Evolutionary conservation across 805 yeast genomes (phyloP), one percentile per base, ranked within the genome.

Genomic region (Debaryomyces hansenii): DNA sequence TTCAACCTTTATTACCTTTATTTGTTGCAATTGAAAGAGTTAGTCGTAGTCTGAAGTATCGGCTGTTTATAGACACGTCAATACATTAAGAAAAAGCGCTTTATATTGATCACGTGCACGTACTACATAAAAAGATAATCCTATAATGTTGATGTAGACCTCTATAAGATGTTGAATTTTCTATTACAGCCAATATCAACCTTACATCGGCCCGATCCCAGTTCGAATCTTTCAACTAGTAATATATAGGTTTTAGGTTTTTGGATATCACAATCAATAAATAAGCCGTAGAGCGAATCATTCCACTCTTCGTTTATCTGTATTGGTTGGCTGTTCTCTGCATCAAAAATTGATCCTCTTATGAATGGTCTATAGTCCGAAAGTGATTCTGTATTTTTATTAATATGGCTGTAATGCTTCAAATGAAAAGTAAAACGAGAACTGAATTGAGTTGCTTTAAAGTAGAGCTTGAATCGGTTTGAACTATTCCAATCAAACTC

Each of bases 161-260:
- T 4, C 38, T 40, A 42, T 21, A 37, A n/a, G 5, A 47, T 40
- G n/a, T 33, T 46, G 45, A 54, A 40, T 39, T 41, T 45, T 44
- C 48, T 52, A 36, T 45, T 49, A 24, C 51, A 55, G 3, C 80
- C 83, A 29, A 74, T 57, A 12, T 66, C 68, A 1, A 77, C 66
- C 6, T 62, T 49, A 18, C 73, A 54, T 3, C 50, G 51, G 5
- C 79, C 83, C 4, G 50, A 42, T 0, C 83, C 83, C 5, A 58
- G 53, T 49, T 78, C 83, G 47, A 78, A 74, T 34, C 83, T 54
- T 51, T 78, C 83, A n/a, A 76, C 59, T 18, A 78, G 55, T 7
- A 78, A 47, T 4, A 75, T 61, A 45, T 75, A 73, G 4, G 48
- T 51, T 0, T 66, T 72, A 2, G 64, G 60, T 2, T 45, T 48